Evolutionary conservation across 768 basidiomycete species (phyloP), one percentile per base, ranked within the genome.

Genomic region (Trametes cingulata): DNA sequence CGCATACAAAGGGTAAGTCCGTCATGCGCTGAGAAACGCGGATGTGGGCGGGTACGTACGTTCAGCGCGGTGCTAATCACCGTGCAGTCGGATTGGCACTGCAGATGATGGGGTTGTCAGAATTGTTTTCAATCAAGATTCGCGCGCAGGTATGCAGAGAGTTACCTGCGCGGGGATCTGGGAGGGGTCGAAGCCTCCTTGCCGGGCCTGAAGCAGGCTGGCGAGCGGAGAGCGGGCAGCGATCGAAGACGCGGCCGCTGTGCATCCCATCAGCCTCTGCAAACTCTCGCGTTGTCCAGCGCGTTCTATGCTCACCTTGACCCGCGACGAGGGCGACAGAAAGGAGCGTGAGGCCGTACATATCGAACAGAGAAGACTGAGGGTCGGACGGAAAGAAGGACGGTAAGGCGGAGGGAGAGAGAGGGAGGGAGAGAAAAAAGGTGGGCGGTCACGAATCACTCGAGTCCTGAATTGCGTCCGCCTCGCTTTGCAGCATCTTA

Each of bases 1-100:
- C 19, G 33, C 0, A 2, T 33, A 22, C 10, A n/a, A n/a, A n/a
- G n/a, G 12, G 35, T 53, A 17, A 52, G 47, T 10, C 15, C n/a
- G 43, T 25, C n/a, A 13, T 14, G n/a, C n/a, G n/a, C n/a, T n/a
- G 39, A 39, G 35, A 10, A 19, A 1, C 20, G 25, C 15, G 24
- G 3, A 6, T n/a, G 7, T 2, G 20, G 6, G 29, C 7, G n/a
- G 37, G 9, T 50, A 48, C 56, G 42, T 24, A 61, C 64, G 24
- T 15, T 54, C 37, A 52, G 15, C 25, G 52, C 56, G 13, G 17
- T 45, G 20, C 22, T 19, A 41, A 63, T 49, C 3, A 24, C 52
- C n/a, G 56, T 12, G 52, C 62, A 63, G 13, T 55, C 39, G 25
- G 56, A 42, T 29, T 54, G 52, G 52, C 62, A 63, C 62, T 63